Conservation (phyloP, 805 yeast species). For the Saccharomycopsis sp. region DNA sequence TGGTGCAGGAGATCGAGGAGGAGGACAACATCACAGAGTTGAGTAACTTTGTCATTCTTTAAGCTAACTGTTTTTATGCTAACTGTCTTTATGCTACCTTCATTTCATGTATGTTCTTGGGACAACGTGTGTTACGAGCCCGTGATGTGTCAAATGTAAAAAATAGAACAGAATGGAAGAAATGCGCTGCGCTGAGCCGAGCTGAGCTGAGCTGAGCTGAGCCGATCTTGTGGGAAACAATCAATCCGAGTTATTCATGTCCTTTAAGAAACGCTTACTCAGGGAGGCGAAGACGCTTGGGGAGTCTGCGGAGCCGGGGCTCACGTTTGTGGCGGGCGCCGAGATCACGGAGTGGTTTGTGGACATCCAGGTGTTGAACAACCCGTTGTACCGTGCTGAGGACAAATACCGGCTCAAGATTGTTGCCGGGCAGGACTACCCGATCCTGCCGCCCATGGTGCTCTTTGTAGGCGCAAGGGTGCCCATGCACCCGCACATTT, state of each 20-base stretch:
- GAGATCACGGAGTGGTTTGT: constrained; percentile 8
- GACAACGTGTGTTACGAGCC: too few species aligned
- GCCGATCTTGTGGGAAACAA: constrained; percentile 1
- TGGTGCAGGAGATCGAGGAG: constrained; percentile 10
- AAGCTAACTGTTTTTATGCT: too few species aligned
- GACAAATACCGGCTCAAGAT: constrained; percentile 35
- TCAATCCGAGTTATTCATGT: constrained; percentile 3
- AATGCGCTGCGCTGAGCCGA: too few species aligned
- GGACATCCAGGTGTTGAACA: constrained; percentile 1
- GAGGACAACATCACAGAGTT: constrained; percentile 13
- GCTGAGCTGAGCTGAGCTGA: too few species aligned
- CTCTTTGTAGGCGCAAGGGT: constrained; percentile 38
- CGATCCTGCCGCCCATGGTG: constrained; percentile 51
- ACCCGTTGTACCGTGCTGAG: constrained; percentile 3
- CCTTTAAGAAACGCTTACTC: constrained; percentile 8
- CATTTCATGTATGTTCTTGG: too few species aligned
- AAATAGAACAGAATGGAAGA: too few species aligned
- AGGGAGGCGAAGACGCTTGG: constrained; percentile 5
- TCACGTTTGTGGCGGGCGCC: not conserved
- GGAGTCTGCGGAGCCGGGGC: constrained; percentile 2
- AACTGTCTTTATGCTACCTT: too few species aligned
- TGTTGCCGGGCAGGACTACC: constrained; percentile 38
- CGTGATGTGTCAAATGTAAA: too few species aligned
- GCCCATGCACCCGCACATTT: constrained; percentile 69
- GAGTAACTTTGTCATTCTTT: constrained; percentile 8